phyloP scores from a whole-genome alignment of 805 yeast species.

The Yamadazyma laniorum region DNA sequence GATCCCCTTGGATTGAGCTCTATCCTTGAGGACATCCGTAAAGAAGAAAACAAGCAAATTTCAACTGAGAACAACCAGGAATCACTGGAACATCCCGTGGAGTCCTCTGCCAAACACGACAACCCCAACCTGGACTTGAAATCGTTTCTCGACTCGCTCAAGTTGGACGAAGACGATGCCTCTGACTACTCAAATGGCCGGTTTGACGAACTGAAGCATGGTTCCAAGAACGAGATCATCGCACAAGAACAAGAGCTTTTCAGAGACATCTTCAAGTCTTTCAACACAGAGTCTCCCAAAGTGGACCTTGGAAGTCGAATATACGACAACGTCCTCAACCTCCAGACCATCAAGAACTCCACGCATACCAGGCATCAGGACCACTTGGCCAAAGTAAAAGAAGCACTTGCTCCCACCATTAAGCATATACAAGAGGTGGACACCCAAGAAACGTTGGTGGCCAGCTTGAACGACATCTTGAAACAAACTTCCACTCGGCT shows the following conservation, averaged over 20 bases:
- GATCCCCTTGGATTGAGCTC: background rate
- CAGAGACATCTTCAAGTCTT: background rate
- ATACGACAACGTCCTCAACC: background rate
- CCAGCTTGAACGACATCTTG: background rate
- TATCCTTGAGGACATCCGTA: background rate
- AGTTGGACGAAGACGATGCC: background rate
- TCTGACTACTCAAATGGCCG: background rate
- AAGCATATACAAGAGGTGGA: background rate
- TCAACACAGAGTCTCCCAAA: background rate
- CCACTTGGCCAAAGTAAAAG: background rate
- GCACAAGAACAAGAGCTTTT: constrained; percentile 2
- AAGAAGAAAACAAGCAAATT: background rate
- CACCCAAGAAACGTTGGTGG: background rate
- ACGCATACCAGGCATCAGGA: background rate
- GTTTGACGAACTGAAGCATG: background rate
- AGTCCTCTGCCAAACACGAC: too few species aligned
- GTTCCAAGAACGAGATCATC: background rate
- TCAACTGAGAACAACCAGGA: too few species aligned
- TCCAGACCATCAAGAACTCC: background rate
- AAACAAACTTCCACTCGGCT: background rate
- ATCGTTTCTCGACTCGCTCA: constrained; percentile 3
- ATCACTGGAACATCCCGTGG: too few species aligned
- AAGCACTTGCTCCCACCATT: constrained; percentile 5
- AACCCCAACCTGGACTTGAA: too few species aligned
- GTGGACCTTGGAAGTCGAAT: background rate